Evolutionary conservation across 2,329 filamentous ascomycete species (phyloP).

Genomic region (Ceratocystis lukuohia): DNA sequence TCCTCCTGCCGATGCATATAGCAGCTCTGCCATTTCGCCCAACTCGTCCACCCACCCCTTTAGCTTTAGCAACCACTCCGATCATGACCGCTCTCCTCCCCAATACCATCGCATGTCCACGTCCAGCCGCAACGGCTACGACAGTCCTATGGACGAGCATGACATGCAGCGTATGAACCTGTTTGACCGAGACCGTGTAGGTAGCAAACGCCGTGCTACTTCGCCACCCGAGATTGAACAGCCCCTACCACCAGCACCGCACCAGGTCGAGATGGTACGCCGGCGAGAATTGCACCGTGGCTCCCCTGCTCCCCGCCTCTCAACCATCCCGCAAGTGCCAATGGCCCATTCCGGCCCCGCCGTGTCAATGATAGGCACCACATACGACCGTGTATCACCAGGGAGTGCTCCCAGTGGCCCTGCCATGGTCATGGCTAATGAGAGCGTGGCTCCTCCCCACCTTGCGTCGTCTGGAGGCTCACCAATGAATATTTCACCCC

Average conservation of each 20-base stretch:
- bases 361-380: constrained; percentile 35
- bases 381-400: constrained; percentile 36
- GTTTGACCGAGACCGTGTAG: constrained; percentile 39
- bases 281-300: constrained; percentile 39
- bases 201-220: constrained; percentile 43
- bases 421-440: constrained; percentile 35
- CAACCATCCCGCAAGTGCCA: constrained; percentile 33
- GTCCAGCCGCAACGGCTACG: constrained; percentile 29
- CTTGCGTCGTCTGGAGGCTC: constrained; percentile 23
- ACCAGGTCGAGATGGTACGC: constrained; percentile 34
- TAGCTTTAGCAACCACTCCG: constrained; percentile 29
- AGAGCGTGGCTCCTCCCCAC: constrained; percentile 37
- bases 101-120: constrained; percentile 30
- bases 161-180: constrained; percentile 31
- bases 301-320: constrained; percentile 39
- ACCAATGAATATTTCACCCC: constrained; percentile 38
- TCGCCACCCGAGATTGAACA: constrained; percentile 40
- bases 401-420: constrained; percentile 35
- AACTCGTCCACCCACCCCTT: constrained; percentile 33
- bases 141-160: constrained; percentile 35
- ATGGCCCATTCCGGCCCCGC: constrained; percentile 34
- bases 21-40: constrained; percentile 36
- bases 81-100: constrained; percentile 35
- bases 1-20: constrained; percentile 35
- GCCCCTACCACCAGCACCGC: constrained; percentile 28